Evolutionary conservation across 2,329 filamentous ascomycete genomes (phyloP), one percentile per base, ranked within the genome.

Genomic region (Leptodontidium sp.): DNA sequence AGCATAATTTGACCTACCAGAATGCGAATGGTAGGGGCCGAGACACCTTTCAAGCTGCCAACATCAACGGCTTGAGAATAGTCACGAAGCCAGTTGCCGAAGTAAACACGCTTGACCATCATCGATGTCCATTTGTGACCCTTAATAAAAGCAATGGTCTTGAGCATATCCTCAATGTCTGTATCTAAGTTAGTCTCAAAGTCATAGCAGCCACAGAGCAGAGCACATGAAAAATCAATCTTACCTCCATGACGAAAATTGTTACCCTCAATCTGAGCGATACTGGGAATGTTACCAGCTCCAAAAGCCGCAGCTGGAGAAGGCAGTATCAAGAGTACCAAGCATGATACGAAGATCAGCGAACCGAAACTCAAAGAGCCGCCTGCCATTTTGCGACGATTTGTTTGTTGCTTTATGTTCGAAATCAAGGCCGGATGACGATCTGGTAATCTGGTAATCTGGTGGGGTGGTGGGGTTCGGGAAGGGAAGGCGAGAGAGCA

Each of bases 1-100:
- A 6, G 6, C n/a, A 15, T 17, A 24, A 24, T 21, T 17, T n/a
- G 2, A 11, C 80, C 67, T 78, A 86, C 90, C 47, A 96, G 81
- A 69, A 95, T 88, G 53, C 93, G 87, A 74, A 96, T 92, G 3
- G 92, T 94, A 47, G 91, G 90, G 43, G 91, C 90, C 71, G 92
- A 93, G 69, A 93, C 89, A 69, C 89, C 90, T 81, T 94, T 94
- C 70, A 96, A 80, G 69, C 90, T 93, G 61, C 91, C 91, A 14
- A 94, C 90, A 76, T 95, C 93, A 79, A 95, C 86, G 45, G 92
- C 93, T 77, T 95, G 92, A 14, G 91, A 94, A 79, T 96, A 96
- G 81, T 95, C 93, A 69, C 93, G 71, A 9, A 95, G 83, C 92
- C 93, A 96, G 80, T 96, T 96, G 68, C 93, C 92, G 82, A 95